Conservation (phyloP, 2,329 filamentous ascomycete genomes). For the Xylariales sp. region DNA sequence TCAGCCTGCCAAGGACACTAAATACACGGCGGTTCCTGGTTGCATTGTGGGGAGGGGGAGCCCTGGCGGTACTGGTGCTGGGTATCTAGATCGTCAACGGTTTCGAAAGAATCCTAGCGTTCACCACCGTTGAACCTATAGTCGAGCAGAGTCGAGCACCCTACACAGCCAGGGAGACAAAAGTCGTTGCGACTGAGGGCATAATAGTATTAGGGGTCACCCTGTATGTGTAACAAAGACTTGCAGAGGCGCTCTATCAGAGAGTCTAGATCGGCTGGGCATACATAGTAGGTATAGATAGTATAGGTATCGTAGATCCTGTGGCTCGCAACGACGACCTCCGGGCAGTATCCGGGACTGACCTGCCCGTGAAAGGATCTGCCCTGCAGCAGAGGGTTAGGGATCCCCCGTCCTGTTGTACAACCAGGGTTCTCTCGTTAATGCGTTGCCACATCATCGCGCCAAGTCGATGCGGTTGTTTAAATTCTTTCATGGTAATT, state of each 20-base stretch:
- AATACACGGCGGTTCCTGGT: conserved; percentile 16
- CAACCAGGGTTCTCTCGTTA: conserved; percentile 30
- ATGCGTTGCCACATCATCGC: conserved; percentile 30
- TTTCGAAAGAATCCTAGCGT: conserved; percentile 8
- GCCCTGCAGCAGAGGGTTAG: conserved; percentile 34
- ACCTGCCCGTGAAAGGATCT: conserved; percentile 33
- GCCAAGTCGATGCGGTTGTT: conserved; percentile 15
- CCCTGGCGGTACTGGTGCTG: conserved; percentile 4
- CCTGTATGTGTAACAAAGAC: conserved; percentile 19
- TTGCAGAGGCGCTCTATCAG: conserved; percentile 17
- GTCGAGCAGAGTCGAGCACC: too few species aligned
- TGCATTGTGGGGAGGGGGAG: conserved; percentile 7
- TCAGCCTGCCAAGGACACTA: conserved; percentile 5
- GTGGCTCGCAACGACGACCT: conserved; percentile 22
- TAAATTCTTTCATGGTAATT: neutral
- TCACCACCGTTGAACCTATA: neutral
- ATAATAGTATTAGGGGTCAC: conserved; percentile 10
- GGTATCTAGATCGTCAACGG: conserved; percentile 12
- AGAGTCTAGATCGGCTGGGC: conserved; percentile 17
- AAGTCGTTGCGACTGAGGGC: neutral
- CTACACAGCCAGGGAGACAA: neutral
- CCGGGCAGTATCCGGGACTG: conserved; percentile 26
- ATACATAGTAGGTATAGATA: neutral
- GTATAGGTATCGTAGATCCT: conserved; percentile 15
- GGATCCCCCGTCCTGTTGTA: conserved; percentile 29